Evolutionary conservation across 345 rosid genomes (phyloP).

Genomic region (Citrus inodora): DNA sequence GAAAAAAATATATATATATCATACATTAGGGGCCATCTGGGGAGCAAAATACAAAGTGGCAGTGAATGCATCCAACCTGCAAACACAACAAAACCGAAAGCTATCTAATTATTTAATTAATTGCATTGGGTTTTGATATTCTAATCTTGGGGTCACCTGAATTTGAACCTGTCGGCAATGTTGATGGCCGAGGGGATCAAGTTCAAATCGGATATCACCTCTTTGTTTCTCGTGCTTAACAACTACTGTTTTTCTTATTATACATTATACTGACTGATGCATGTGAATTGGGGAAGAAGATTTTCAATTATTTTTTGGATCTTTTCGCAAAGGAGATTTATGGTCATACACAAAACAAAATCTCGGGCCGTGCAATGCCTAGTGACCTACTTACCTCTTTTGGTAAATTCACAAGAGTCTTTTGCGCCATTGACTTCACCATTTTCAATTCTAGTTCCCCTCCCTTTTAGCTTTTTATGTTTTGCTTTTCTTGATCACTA

Average conservation of each 20-base stretch:
- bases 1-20: no score
- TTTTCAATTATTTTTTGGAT: conserved; percentile 3
- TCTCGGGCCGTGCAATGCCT: not conserved
- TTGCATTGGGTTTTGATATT: conserved; percentile 2
- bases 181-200: not conserved
- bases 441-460: not conserved
- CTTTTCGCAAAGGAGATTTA: not conserved
- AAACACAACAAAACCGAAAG: not conserved
- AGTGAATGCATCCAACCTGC: not conserved
- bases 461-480: not conserved
- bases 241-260: no score
- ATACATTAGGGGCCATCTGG: not conserved
- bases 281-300: not conserved
- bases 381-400: not conserved
- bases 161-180: not conserved
- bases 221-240: not conserved
- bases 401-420: not conserved
- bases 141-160: not conserved
- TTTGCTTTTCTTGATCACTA: not conserved
- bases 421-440: not conserved
- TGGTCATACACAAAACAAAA: not conserved
- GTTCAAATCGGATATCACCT: not conserved
- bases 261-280: no score
- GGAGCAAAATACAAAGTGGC: not conserved
- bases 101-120: not conserved